Base-by-base conservation (phyloP, 345 rosid species). In the Lumnitzera littorea region DNA sequence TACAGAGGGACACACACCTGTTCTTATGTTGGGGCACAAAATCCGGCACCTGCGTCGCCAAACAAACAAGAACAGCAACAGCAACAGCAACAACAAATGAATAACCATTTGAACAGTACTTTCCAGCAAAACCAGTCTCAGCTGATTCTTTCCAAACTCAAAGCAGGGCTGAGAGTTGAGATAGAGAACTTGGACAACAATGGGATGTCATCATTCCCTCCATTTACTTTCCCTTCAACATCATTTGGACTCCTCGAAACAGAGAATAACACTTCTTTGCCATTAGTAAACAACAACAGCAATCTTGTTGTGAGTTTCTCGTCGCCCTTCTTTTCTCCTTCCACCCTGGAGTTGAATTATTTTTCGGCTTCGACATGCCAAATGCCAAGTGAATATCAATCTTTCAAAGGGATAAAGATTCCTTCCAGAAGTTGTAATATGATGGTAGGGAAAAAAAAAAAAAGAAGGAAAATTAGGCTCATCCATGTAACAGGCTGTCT, bases 1-100 rank as follows among this genome's bases (percentile, higher is more conserved):
- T 91, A 89, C 76, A 74, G 80, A 53, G 96, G 96, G 64, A 72
- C 59, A 61, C 98, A 92, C 74, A 76, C 88, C 12, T 92, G 98
- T 54, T 60, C 64, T 50, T 71, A 59, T 54, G 66, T 67, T 46
- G 59, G 51, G 57, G 78, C 43, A 36, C 43, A 36, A 7, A 5
- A 36, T 36, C 43, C 9, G 43, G 9, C 43, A 36, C 46, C 67
- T 1, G 70, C 62, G 56, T 82, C 90, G 13, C 84, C 85, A 0
- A 78, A 79, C 53, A 81, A 81, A 54, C 82, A 60, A 74, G 89
- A 75, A 50, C 62, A 69, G 23, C 43, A 36, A 20, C 20, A 20
- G 20, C 43, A 36, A 20, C 20, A 20, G 20, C 20, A 20, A 5
- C 43, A 36, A 2, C 67, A 62, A 41, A 66, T 64, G 58, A 65